A percentile compares a stretch with the other conserved stretches of the same genome.
Conservation (phyloP, 2,329 filamentous ascomycete species). For the Ciborinia camelliae region DNA sequence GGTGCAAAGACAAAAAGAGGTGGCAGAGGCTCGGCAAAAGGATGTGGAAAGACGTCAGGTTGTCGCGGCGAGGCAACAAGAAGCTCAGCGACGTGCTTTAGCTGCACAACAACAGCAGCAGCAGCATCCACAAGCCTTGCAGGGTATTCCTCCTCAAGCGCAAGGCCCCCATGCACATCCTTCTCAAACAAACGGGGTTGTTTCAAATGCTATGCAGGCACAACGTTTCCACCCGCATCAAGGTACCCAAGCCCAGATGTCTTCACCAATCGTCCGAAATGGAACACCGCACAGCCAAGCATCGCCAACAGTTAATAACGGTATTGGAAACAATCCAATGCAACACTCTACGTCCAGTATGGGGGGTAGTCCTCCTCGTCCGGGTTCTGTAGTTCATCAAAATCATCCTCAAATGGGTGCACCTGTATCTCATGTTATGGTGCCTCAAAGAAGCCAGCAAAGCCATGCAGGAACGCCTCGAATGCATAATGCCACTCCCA, state of each 20-base stretch:
- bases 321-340: conserved; percentile 50
- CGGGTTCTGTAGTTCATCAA: conserved; percentile 60
- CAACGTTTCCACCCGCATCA: conserved; percentile 43
- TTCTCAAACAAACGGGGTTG: conserved; percentile 40
- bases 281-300: conserved; percentile 63
- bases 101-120: conserved; percentile 43
- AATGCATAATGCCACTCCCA: conserved; percentile 59
- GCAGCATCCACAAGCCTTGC: conserved; percentile 29
- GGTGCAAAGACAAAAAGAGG: conserved; percentile 43
- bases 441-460: conserved; percentile 61
- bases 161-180: conserved; percentile 46
- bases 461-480: conserved; percentile 64
- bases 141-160: conserved; percentile 23
- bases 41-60: conserved; percentile 32
- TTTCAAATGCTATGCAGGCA: conserved; percentile 41
- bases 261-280: conserved; percentile 64
- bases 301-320: conserved; percentile 57
- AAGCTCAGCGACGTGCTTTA: conserved; percentile 38
- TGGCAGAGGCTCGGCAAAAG: conserved; percentile 35
- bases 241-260: conserved; percentile 59
- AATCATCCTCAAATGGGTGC: conserved; percentile 54
- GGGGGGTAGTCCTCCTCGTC: conserved; percentile 64
- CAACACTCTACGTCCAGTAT: conserved; percentile 64
- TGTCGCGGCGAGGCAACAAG: conserved; percentile 28
- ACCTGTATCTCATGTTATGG: conserved; percentile 61